phyloP scores from a whole-genome alignment of 345 rosid genomes.

The Rhodamnia rubescens region DNA sequence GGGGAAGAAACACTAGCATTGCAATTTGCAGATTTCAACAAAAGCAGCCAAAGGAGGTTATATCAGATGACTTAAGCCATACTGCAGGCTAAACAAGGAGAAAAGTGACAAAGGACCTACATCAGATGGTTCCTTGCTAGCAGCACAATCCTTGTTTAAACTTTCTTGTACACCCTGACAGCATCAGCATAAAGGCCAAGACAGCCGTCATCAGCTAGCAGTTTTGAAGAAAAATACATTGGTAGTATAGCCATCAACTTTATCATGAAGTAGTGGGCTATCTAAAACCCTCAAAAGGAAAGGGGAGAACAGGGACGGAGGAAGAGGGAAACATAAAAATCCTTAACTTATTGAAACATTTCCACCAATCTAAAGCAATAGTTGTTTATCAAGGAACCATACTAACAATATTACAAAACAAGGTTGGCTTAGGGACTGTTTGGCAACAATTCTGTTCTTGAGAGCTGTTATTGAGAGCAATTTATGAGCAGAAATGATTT shows the following conservation, averaged over 20 bases:
- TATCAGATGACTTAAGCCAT: neutral
- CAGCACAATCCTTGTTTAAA: constrained; percentile 19
- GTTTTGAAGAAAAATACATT: neutral
- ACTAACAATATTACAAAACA: neutral
- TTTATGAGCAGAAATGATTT: too few species aligned
- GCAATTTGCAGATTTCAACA: neutral
- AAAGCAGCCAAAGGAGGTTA: neutral
- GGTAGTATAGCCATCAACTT: neutral
- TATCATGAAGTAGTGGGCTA: neutral
- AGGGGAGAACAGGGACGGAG: neutral
- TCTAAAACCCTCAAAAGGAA: neutral
- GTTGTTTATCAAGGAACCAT: neutral
- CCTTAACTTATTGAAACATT: neutral
- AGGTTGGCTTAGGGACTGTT: neutral
- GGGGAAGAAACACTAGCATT: constrained; percentile 62
- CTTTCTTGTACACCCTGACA: constrained; percentile 9
- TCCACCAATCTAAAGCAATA: neutral
- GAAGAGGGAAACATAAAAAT: neutral
- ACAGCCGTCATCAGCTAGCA: neutral
- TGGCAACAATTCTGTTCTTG: too few species aligned
- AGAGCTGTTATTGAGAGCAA: too few species aligned
- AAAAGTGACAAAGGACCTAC: constrained; percentile 14
- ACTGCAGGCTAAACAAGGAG: neutral
- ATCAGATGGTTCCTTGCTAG: constrained; percentile 30
- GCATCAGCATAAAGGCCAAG: neutral